Conservation (phyloP, 2,329 filamentous ascomycete genomes). For the Colletotrichum sp. region DNA sequence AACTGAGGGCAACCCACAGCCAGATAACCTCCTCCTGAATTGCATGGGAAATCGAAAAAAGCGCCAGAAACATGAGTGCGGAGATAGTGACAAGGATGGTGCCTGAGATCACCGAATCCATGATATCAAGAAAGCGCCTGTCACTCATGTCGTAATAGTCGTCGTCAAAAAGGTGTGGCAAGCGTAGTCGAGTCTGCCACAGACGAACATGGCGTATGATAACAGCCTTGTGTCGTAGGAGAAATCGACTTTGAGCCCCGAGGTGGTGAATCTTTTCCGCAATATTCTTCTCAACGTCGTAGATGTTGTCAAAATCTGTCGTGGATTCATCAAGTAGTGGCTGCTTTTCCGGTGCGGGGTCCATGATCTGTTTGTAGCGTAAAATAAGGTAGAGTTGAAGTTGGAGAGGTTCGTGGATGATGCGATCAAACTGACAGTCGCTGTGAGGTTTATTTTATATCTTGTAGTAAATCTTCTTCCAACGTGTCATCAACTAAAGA, state of each 20-base stretch:
- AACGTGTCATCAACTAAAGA: neutral
- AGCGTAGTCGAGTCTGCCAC: neutral
- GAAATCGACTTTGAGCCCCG: neutral
- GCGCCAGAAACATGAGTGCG: neutral
- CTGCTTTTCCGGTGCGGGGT: accelerated
- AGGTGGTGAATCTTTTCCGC: too few species aligned
- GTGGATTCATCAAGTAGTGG: neutral
- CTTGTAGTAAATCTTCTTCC: too few species aligned
- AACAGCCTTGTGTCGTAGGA: accelerated
- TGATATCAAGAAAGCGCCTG: too few species aligned
- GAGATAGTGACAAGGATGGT: neutral
- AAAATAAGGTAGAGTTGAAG: accelerated
- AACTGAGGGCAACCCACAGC: too few species aligned
- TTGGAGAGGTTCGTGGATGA: neutral
- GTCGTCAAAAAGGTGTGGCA: neutral
- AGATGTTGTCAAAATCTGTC: neutral
- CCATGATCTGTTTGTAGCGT: neutral
- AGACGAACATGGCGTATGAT: neutral
- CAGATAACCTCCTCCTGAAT: too few species aligned
- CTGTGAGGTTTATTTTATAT: neutral
- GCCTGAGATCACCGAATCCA: too few species aligned
- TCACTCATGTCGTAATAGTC: too few species aligned
- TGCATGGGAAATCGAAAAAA: too few species aligned
- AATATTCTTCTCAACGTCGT: neutral
- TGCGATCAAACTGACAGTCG: accelerated